Evolutionary conservation across 306 rosid genomes (phyloP).

Genomic region (Neltuma alba): DNA sequence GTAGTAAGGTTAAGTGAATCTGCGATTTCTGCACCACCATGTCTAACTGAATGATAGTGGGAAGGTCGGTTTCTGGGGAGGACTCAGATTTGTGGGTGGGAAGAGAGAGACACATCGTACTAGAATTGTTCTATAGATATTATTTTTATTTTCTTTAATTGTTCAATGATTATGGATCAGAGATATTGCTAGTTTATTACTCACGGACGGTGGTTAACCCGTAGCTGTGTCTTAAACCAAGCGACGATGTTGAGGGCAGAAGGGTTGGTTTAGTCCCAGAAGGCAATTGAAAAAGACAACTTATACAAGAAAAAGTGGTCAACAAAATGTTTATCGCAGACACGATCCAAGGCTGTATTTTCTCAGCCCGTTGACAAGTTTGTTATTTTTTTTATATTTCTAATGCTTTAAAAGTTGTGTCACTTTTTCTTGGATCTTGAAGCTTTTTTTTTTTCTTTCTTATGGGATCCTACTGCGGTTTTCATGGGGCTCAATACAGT

Average conservation of each 20-base stretch:
- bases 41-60: background rate
- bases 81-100: background rate
- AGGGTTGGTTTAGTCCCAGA: slow-evolving; percentile 7
- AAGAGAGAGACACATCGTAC: background rate
- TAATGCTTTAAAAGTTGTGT: slow-evolving; percentile 37
- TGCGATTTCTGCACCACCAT: background rate
- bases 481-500: slow-evolving; percentile 32
- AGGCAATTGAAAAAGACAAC: background rate
- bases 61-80: background rate
- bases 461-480: slow-evolving; percentile 5
- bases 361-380: background rate
- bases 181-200: slow-evolving; percentile 32
- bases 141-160: slow-evolving; percentile 32
- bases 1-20: background rate
- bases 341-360: background rate
- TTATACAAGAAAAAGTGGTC: background rate
- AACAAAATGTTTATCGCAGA: background rate
- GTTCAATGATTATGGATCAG: slow-evolving; percentile 45
- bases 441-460: background rate
- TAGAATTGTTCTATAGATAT: background rate
- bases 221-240: background rate
- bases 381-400: background rate
- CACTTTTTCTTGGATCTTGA: slow-evolving; percentile 43
- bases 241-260: slow-evolving; percentile 5
- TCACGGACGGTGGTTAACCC: slow-evolving; percentile 40